Evolutionary conservation across 1,284 basidiomycete genomes (phyloP).

Genomic region (Exobasidium rhododendri): DNA sequence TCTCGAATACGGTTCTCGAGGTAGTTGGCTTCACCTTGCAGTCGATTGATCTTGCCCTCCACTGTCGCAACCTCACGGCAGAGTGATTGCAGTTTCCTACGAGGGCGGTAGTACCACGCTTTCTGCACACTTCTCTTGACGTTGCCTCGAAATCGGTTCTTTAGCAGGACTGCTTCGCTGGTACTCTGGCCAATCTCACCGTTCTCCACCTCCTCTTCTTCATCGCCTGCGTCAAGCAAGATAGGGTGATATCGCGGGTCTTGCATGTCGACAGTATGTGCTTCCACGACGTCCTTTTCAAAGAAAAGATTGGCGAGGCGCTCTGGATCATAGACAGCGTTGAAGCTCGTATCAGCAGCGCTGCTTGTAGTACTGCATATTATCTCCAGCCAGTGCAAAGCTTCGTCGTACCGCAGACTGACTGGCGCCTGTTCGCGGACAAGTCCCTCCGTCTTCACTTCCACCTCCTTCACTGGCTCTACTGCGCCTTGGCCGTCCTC

Average conservation of each 20-base stretch:
- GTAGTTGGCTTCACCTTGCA: neutral
- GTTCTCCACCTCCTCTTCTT: slow-evolving; percentile 13
- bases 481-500: neutral
- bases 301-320: slow-evolving; percentile 27
- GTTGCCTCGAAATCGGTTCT: slow-evolving; percentile 12
- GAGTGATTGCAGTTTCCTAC: neutral
- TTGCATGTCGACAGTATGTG: slow-evolving; percentile 24
- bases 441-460: neutral
- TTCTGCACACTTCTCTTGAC: neutral
- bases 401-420: slow-evolving; percentile 16
- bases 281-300: slow-evolving; percentile 31
- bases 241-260: slow-evolving; percentile 31
- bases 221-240: slow-evolving; percentile 24
- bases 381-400: slow-evolving; percentile 24
- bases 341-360: neutral
- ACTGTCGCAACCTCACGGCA: neutral
- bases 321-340: slow-evolving; percentile 25
- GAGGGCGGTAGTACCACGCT: neutral
- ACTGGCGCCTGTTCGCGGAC: neutral
- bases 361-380: neutral
- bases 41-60: neutral
- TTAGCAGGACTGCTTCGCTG: neutral
- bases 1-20: slow-evolving; percentile 1
- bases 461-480: neutral
- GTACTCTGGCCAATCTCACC: too few species aligned